These are phyloP conservation scores for Cubamyces lactineus DNA, from an alignment of 768 basidiomycete species.

Conservation along the genomic window DNA sequence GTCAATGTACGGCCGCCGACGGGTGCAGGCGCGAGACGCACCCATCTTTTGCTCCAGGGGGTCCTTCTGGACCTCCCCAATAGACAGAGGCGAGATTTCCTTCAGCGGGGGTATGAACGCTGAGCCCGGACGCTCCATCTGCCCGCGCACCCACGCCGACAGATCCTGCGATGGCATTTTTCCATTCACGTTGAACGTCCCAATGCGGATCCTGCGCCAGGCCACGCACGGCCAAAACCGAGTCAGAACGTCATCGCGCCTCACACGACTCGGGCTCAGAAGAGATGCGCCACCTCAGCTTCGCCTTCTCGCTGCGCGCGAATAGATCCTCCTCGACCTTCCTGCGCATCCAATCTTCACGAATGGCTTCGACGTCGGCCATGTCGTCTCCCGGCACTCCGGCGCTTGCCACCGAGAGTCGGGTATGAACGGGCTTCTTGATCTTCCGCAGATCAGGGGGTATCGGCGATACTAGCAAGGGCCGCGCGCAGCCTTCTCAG, in stretches of 20 bases:
- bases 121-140: slow-evolving; percentile 4
- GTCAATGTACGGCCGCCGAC: neutral
- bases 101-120: slow-evolving; percentile 30
- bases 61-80: slow-evolving; percentile 20
- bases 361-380: slow-evolving; percentile 57
- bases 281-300: slow-evolving; percentile 21
- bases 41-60: slow-evolving; percentile 10
- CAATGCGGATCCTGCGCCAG: slow-evolving; percentile 59
- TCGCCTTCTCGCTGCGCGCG: slow-evolving; percentile 6
- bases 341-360: slow-evolving; percentile 65
- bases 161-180: slow-evolving; percentile 74
- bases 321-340: slow-evolving; percentile 40
- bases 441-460: slow-evolving; percentile 61
- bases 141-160: slow-evolving; percentile 60
- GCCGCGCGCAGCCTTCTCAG: too few species aligned
- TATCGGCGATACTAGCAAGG: slow-evolving; percentile 41
- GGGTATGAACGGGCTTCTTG: slow-evolving; percentile 50
- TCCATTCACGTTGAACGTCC: slow-evolving; percentile 88
- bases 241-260: neutral
- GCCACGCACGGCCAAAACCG: slow-evolving; percentile 10
- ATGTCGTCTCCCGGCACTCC: slow-evolving; percentile 65
- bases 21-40: neutral
- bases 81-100: slow-evolving; percentile 31
- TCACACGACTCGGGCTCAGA: neutral
- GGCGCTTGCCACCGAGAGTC: slow-evolving; percentile 62